phyloP scores from a whole-genome alignment of 2,329 filamentous ascomycete species.

The Blastomyces gilchristii region DNA sequence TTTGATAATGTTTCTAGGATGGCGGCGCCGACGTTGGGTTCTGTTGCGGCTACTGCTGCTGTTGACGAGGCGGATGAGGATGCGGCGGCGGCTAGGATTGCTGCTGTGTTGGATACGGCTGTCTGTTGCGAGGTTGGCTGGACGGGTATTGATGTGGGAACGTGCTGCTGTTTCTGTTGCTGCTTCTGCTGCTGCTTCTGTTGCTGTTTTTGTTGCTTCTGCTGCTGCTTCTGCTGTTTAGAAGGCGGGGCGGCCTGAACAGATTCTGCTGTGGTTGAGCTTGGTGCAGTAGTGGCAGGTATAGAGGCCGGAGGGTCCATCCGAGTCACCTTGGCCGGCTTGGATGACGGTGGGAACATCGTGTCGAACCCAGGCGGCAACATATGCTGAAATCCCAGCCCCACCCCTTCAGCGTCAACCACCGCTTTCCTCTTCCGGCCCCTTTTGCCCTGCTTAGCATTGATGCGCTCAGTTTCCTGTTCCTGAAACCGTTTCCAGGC shows the following conservation, averaged over 20 bases:
- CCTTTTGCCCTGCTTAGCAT: constrained; percentile 27
- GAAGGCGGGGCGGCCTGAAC: constrained; percentile 3
- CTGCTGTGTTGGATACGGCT: constrained; percentile 10
- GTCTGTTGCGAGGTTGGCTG: constrained; percentile 2
- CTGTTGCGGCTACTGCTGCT: constrained; percentile 12
- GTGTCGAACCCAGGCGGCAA: constrained; percentile 32
- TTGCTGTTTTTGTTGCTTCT: neutral
- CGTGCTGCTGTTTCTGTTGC: neutral
- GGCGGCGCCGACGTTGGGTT: constrained; percentile 24
- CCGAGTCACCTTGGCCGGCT: neutral
- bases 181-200: constrained; percentile 3
- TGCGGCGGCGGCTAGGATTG: constrained; percentile 4
- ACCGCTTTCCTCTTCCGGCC: constrained; percentile 21
- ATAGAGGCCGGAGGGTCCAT: neutral
- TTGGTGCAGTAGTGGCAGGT: neutral
- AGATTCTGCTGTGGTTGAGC: constrained; percentile 7
- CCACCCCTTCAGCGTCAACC: constrained; percentile 7
- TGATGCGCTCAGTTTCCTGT: constrained; percentile 29
- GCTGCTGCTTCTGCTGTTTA: neutral
- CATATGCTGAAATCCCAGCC: constrained; percentile 8
- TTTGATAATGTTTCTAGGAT: constrained; percentile 30
- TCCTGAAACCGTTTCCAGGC: constrained; percentile 33
- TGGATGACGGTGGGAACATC: constrained; percentile 24
- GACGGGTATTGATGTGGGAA: constrained; percentile 6
- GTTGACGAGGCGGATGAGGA: constrained; percentile 12